Evolutionary conservation across 352 stramenopile species (phyloP), one percentile per base, ranked within the genome.

Genomic region (Phytophthora europaea): DNA sequence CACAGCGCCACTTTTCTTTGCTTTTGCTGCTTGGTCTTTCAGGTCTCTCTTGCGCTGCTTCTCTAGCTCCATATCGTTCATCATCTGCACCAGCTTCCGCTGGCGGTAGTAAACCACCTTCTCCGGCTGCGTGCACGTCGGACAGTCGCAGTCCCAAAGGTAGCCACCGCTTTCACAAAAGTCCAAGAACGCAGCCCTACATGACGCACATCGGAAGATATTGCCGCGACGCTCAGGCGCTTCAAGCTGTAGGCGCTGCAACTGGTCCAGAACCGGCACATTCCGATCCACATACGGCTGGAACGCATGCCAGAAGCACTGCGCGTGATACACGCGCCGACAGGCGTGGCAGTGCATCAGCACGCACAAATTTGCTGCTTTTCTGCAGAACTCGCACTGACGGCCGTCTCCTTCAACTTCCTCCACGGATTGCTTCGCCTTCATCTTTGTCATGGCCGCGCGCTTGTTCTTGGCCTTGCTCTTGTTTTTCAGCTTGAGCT

Each of bases 201-300:
- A 90, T 23, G 82, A 80, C 15, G 45, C 52, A 65, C 82, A 90
- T 2, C 79, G 78, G 55, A 90, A 82, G 43, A 90, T 80, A 20
- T 72, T 76, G 9, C 72, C 73, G 6, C 71, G 76, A n/a, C 64
- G 62, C 10, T 81, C 61, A 1, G 67, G 65, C 9, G 54, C 73
- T 50, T 70, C 59, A 20, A 79, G 57, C 40, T 74, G 66, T 38
- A 88, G 61, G 8, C 31, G 52, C 23, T 80, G 60, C 16, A 90
- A 68, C 38, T 87, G 82, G 22, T 64, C 34, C 28, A 75, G 61
- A 56, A 88, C 76, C 12, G 80, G 66, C n/a, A 61, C 54, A 5
- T 61, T 61, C 4, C 45, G 36, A 22, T 73, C 60, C 1, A 83
- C 78, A 31, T 72, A 72, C 18, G 71, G 57, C 64, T 79, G 73